Percentiles rank a stretch among this genome's conserved stretches.
Conservation (phyloP, 2,329 filamentous ascomycete species). For the Metarhizium sp. region DNA sequence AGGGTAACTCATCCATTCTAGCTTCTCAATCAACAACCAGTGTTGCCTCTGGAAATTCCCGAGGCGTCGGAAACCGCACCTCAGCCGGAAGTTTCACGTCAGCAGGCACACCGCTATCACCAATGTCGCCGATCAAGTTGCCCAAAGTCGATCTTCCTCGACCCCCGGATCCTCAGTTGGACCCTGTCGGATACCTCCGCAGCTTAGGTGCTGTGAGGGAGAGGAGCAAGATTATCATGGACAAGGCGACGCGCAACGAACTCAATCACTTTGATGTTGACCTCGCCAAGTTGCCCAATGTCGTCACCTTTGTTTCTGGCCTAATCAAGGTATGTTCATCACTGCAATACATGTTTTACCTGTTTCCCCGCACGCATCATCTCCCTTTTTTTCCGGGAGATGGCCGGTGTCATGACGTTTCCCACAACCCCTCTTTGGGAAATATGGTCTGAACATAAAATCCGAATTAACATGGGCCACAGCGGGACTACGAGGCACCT, state of each 20-base stretch:
- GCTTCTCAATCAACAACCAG: slow-evolving; percentile 40
- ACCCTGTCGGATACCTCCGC: slow-evolving; percentile 83
- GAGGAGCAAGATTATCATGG: slow-evolving; percentile 60
- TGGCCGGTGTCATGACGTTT: not conserved
- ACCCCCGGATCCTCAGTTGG: slow-evolving; percentile 76
- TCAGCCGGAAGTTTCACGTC: slow-evolving; percentile 37
- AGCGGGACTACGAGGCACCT: slow-evolving; percentile 47
- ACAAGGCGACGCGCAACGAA: slow-evolving; percentile 68
- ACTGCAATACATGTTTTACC: not conserved
- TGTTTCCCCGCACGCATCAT: not conserved
- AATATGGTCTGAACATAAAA: not conserved
- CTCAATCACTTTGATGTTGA: slow-evolving; percentile 85
- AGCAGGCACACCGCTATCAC: slow-evolving; percentile 39
- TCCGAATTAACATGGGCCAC: not conserved
- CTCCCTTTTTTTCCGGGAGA: not conserved
- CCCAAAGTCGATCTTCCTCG: slow-evolving; percentile 74
- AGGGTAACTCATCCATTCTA: slow-evolving; percentile 31
- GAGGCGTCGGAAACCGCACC: slow-evolving; percentile 37
- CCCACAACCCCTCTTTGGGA: not conserved
- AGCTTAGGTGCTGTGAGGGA: slow-evolving; percentile 86
- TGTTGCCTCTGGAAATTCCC: slow-evolving; percentile 41
- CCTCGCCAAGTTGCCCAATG: slow-evolving; percentile 72
- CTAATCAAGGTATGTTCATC: slow-evolving; percentile 72
- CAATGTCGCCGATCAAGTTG: slow-evolving; percentile 45
- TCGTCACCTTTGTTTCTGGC: slow-evolving; percentile 78